Conservation (phyloP, 2,329 filamentous ascomycete species). For the Annulohypoxylon truncatum region DNA sequence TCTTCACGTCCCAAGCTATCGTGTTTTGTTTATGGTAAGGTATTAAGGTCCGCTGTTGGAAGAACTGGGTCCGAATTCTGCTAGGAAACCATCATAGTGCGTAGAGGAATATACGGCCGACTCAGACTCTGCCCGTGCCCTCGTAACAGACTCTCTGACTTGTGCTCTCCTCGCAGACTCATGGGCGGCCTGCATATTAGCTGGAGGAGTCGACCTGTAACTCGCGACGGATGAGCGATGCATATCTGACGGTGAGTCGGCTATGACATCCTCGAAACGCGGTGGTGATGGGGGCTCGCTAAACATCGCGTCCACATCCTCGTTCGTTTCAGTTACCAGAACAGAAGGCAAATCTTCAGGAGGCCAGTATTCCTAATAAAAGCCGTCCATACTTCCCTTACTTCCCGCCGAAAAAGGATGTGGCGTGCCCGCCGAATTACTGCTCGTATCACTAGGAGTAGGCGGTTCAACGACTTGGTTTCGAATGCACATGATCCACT, state of each 20-base stretch:
- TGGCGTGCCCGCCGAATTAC: constrained; percentile 55
- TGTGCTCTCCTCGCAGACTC: constrained; percentile 46
- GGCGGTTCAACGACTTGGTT: constrained; percentile 72
- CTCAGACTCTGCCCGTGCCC: constrained; percentile 43
- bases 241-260: background rate
- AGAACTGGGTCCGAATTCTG: constrained; percentile 40
- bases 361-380: constrained; percentile 49
- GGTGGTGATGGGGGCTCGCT: constrained; percentile 2
- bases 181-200: constrained; percentile 44
- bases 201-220: constrained; percentile 14
- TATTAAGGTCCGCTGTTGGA: constrained; percentile 27
- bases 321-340: constrained; percentile 28
- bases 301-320: constrained; percentile 15
- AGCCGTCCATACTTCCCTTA: constrained; percentile 50
- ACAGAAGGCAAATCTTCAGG: constrained; percentile 37
- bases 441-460: constrained; percentile 69
- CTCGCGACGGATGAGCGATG: constrained; percentile 11
- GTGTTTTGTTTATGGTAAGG: background rate
- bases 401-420: constrained; percentile 48
- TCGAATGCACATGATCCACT: constrained; percentile 81
- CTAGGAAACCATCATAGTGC: constrained; percentile 15
- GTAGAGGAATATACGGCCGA: constrained; percentile 22
- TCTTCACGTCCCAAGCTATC: background rate
- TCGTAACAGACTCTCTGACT: constrained; percentile 39
- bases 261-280: background rate